Evolutionary conservation across 139 green algal species (phyloP), one percentile per base, ranked within the genome.

Genomic region (Cymbomonas tetramitiformis): DNA sequence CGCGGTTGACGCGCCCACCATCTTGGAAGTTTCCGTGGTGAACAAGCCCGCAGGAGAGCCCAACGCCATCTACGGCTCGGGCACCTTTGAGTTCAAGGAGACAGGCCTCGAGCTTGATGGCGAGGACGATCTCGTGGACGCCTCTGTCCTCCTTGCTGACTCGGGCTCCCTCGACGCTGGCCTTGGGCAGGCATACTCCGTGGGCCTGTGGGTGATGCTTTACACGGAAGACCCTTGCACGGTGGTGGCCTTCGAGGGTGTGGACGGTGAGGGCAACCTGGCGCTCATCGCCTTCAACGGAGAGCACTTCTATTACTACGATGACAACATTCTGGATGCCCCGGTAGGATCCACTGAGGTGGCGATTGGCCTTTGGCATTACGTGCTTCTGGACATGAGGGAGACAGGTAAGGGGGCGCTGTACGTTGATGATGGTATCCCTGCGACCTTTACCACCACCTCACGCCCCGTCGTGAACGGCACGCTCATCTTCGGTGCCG

Each of bases 351-450:
- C 40, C 15, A 30, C 4, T 10, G 56, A 21, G 19, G 18, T 21
- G 7, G 18, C 21, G 25, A 32, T 28, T 9, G 41, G 50, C 18
- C 40, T 56, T 31, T 64, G 56, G 56, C 56, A 64, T 43, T 64
- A 56, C 39, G 40, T 64, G 19, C n/a, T 31, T 2, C 21, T 64
- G 3, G 26, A 41, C 56, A 43, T 64, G 19, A 31, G 55, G 21
- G 56, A 12, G 9, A 31, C 54, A 3, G 56, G 56, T 21, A 28
- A 64, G 40, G 56, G 56, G 10, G 44, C 26, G n/a, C 56, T 64
- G 24, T 44, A 44, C 24, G 23, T 55, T 4, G 26, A 64, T 30
- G 56, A 52, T n/a, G 21, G 5, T 3, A 29, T 34, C 6, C 15
- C 30, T 43, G 26, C 41, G 25, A 19, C 18, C 15, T 64, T 64